Evolutionary conservation across 805 yeast genomes (phyloP), one percentile per base, ranked within the genome.

Genomic region (Alloascoidea hylecoeti): DNA sequence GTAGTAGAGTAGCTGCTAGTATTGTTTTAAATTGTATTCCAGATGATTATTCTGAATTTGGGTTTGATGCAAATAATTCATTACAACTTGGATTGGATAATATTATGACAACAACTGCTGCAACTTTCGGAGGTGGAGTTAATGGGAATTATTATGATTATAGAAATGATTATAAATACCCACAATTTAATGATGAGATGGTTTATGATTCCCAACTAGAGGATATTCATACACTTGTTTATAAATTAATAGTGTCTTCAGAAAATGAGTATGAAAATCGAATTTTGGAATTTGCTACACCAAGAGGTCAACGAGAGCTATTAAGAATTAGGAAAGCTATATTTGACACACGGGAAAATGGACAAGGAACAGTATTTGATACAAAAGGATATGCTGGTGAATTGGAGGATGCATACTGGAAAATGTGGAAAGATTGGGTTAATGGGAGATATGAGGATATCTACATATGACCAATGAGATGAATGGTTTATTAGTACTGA

Each of bases 1-100:
- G 58, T 34, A 49, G 56, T 15, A 39, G 58, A 4, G 50, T 54
- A 12, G 44, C 54, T 3, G 45, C 59, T 4, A 52, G 58, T 5
- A 46, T 54, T 15, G 30, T 23, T 9, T 23, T 23, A 23, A 23
- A 23, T n/a, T 23, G 30, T 23, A n/a, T 23, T n/a, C 30, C 30
- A 23, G n/a, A n/a, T n/a, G n/a, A n/a, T n/a, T n/a, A n/a, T n/a
- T n/a, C n/a, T n/a, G n/a, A n/a, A n/a, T n/a, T n/a, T n/a, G n/a
- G n/a, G n/a, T 23, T 23, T 9, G 30, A 23, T 23, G 30, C 30
- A 23, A 23, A 23, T 23, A n/a, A 23, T 9, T n/a, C 9, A 9
- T 23, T 23, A n/a, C n/a, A n/a, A n/a, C n/a, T n/a, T n/a, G n/a
- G n/a, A n/a, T n/a, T n/a, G n/a, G n/a, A n/a, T n/a, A 23, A 23